Base-by-base conservation (phyloP, 2,329 filamentous ascomycete genomes). In the Zymoseptoria passerinii region DNA sequence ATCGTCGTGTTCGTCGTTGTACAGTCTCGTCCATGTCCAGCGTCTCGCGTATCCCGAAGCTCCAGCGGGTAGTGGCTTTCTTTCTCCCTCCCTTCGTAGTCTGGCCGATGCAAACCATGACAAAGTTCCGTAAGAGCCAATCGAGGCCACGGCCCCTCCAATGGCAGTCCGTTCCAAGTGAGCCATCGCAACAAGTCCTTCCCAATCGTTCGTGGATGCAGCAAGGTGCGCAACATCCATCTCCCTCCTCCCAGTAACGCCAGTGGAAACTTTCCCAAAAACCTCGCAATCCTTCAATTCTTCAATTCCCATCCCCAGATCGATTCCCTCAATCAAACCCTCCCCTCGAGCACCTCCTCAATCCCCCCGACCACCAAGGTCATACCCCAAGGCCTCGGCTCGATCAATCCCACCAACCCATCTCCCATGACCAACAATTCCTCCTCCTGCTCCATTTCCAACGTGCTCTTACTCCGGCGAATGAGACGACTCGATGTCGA, bases 381-480 rank as follows among this genome's bases (percentile, higher is more conserved):
- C 49, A 57, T 66, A 16, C 57, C 58, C 50, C 56, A 61, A 4
- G 70, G 70, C 51, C 70, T 60, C 28, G 70, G 70, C 63, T 72
- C 70, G 10, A 72, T 61, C 7, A 72, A 29, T 4, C 59, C 57
- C 13, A 64, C 58, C 5, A 72, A 56, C 35, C 62, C 62, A 44
- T 61, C 63, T 16, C 59, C 58, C 35, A 68, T 63, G 6, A 62
- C 20, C 3, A 48, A 52, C 8, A 64, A 58, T 56, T 72, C 70
- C 55, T 68, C 65, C 48, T 71, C 69, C 52, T 68, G 65, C 64
- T 71, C 67, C 16, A 70, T 23, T 53, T 72, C 66, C 18, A 65
- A 52, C n/a, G 63, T 59, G 57, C 68, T 71, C 58, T 68, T 69
- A 61, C 68, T 68, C 52, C 67, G 61, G 16, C 66, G 59, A 44